phyloP scores from a whole-genome alignment of 169 alveolate genomes.

The Eimeria falciformis region DNA sequence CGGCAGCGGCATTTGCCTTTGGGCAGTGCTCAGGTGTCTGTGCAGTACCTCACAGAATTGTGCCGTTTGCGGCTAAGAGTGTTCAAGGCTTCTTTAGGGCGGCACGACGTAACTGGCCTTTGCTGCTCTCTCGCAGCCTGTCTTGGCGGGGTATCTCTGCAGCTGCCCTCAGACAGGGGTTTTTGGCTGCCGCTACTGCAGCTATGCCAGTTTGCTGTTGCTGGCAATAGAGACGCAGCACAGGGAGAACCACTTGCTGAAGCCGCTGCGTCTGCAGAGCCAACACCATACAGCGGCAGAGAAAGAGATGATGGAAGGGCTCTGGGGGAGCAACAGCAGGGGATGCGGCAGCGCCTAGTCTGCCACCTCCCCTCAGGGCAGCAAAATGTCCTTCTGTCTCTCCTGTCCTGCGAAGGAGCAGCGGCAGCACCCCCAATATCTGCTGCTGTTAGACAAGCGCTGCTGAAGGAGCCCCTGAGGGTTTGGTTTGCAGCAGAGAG shows the following conservation, averaged over 20 bases:
- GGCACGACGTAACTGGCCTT: slow-evolving; percentile 48
- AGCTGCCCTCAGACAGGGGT: slow-evolving; percentile 55
- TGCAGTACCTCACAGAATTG: slow-evolving; percentile 53
- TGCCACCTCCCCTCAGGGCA: background rate
- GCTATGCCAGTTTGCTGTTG: slow-evolving; percentile 21
- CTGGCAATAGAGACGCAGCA: slow-evolving; percentile 16
- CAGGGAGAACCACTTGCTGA: background rate
- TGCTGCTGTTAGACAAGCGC: background rate
- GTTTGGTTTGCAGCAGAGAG: slow-evolving; percentile 61
- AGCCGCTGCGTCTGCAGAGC: background rate
- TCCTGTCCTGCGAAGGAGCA: background rate
- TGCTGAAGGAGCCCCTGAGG: slow-evolving; percentile 53
- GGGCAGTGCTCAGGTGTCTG: slow-evolving; percentile 53
- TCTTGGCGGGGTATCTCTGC: slow-evolving; percentile 47
- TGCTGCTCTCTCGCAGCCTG: background rate
- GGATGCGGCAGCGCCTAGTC: background rate
- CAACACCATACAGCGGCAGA: background rate
- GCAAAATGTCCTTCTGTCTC: background rate
- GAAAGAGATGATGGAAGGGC: background rate
- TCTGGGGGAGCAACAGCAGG: background rate
- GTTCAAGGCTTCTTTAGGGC: slow-evolving; percentile 53
- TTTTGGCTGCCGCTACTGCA: slow-evolving; percentile 63
- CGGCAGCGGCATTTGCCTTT: background rate
- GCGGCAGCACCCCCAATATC: slow-evolving; percentile 32
- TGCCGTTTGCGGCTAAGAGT: slow-evolving; percentile 48